phyloP scores from a whole-genome alignment of 768 basidiomycete species.

The Suillus fuscotomentosus region DNA sequence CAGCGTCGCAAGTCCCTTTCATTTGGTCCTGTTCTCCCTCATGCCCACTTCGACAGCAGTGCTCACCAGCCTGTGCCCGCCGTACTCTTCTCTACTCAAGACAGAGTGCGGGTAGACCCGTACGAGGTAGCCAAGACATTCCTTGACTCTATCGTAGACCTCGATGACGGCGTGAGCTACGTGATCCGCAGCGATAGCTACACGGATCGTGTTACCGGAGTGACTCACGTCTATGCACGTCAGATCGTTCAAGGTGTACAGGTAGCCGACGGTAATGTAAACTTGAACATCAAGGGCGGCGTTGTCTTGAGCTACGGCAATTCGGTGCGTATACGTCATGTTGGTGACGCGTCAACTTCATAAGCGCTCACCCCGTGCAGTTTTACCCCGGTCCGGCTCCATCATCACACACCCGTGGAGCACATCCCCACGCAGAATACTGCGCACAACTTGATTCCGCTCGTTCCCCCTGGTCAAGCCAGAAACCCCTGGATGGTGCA shows the following conservation, averaged over 20 bases:
- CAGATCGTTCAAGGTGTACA: conserved; percentile 86
- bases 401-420: conserved; percentile 30
- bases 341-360: conserved; percentile 3
- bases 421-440: conserved; percentile 51
- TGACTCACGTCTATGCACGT: conserved; percentile 86
- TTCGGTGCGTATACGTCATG: conserved; percentile 53
- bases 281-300: conserved; percentile 88
- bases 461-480: conserved; percentile 23
- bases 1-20: conserved; percentile 78
- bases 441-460: conserved; percentile 46
- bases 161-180: conserved; percentile 41
- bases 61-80: conserved; percentile 27
- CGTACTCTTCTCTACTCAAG: conserved; percentile 41
- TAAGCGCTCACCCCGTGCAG: conserved; percentile 33
- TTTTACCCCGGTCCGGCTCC: conserved; percentile 73
- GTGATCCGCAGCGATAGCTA: conserved; percentile 81
- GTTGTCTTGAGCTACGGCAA: conserved; percentile 83
- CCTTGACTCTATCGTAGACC: conserved; percentile 39
- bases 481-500: conserved; percentile 21
- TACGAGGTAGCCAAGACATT: conserved; percentile 63
- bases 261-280: conserved; percentile 89
- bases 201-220: conserved; percentile 80
- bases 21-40: conserved; percentile 80
- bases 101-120: conserved; percentile 43
- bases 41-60: conserved; percentile 61